Percentiles rank a stretch among this genome's conserved stretches.
These are phyloP conservation scores for Lipomyces kockii DNA, from an alignment of 805 yeast genomes.

Conservation along the genomic window DNA sequence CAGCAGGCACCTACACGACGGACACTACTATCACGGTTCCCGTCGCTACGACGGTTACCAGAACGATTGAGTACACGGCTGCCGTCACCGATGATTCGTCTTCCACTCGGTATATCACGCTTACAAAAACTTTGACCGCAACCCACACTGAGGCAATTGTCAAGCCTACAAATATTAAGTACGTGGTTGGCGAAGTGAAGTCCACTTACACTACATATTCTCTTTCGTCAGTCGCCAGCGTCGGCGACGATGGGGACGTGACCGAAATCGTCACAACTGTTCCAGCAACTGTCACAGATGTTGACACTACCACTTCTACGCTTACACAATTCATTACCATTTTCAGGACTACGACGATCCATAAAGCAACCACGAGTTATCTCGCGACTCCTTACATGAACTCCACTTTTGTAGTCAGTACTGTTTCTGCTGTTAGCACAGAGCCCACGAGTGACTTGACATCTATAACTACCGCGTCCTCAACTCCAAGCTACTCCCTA, in stretches of 20 bases:
- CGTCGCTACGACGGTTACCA: slow-evolving; percentile 10
- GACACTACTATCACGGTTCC: slow-evolving; percentile 13
- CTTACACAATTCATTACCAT: slow-evolving; percentile 12
- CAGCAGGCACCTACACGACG: slow-evolving; percentile 6
- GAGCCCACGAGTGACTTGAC: neutral
- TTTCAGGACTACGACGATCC: neutral
- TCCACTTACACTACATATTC: neutral
- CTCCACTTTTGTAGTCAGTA: neutral
- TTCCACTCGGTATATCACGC: slow-evolving; percentile 12
- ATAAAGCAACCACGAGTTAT: neutral
- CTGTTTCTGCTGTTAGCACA: neutral
- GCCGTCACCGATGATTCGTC: slow-evolving; percentile 9
- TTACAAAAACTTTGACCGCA: slow-evolving; percentile 14
- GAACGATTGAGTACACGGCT: slow-evolving; percentile 15
- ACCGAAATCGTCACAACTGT: slow-evolving; percentile 4
- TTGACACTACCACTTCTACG: slow-evolving; percentile 16
- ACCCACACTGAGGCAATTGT: slow-evolving; percentile 6
- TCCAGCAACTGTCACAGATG: slow-evolving; percentile 8
- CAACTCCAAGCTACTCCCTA: neutral
- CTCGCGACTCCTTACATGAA: slow-evolving; percentile 7
- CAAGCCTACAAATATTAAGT: slow-evolving; percentile 7
- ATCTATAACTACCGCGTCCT: neutral
- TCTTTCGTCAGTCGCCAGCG: neutral
- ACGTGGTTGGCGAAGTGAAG: neutral
- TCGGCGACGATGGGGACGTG: neutral